Evolutionary conservation across 2,329 filamentous ascomycete species (phyloP).

Genomic region (Colletotrichum navitas): DNA sequence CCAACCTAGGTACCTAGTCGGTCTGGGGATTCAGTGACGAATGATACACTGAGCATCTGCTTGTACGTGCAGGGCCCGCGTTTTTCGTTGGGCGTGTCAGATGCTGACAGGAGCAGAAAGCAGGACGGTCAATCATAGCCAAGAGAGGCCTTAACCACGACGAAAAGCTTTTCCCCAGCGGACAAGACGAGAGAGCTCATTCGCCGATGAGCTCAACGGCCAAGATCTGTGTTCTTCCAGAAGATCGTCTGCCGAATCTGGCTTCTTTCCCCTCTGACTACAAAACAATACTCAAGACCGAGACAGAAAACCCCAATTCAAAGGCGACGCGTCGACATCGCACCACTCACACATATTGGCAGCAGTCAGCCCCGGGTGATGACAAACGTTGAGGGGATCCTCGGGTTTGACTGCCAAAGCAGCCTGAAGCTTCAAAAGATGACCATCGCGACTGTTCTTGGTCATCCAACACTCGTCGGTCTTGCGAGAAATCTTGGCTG

Average conservation of each 20-base stretch:
- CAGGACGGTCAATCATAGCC: neutral
- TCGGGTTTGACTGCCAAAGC: neutral
- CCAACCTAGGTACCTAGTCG: neutral
- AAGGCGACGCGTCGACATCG: slow-evolving; percentile 16
- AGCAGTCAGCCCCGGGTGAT: neutral
- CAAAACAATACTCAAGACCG: neutral
- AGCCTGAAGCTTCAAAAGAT: neutral
- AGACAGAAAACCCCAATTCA: neutral
- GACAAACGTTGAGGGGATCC: neutral
- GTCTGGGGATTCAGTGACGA: neutral
- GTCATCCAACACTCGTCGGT: neutral
- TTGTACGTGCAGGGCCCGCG: no score
- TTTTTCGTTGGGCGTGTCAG: neutral
- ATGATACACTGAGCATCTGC: neutral
- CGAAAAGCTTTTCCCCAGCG: neutral
- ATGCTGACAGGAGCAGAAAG: slow-evolving; percentile 2
- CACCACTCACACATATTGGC: slow-evolving; percentile 17
- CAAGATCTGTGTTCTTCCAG: neutral
- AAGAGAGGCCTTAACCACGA: neutral
- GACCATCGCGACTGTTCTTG: neutral
- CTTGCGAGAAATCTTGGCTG: neutral
- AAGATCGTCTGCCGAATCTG: neutral
- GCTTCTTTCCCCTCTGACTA: neutral
- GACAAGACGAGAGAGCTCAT: neutral
- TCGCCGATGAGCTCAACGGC: neutral